phyloP scores from a whole-genome alignment of 2,329 filamentous ascomycete genomes.

The Venturia pyrina region DNA sequence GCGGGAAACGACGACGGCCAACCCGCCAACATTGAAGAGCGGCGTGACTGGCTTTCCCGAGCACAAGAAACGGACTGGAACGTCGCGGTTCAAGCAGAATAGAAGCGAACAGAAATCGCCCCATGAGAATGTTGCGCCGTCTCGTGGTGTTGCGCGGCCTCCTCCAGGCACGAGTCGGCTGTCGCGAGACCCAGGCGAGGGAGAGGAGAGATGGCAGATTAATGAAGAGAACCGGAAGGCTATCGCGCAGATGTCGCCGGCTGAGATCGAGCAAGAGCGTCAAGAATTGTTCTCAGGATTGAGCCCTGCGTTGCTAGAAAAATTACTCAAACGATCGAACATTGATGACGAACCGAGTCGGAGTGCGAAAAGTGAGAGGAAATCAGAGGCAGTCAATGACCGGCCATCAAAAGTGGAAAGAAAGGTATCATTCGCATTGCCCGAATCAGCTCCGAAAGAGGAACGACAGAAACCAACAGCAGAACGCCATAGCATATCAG shows the following conservation, averaged over 20 bases:
- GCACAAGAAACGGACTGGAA: constrained; percentile 64
- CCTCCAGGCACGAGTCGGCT: background rate
- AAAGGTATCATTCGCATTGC: constrained; percentile 11
- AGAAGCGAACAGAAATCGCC: constrained; percentile 28
- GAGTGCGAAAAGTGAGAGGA: background rate
- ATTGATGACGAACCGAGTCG: constrained; percentile 19
- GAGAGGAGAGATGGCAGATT: constrained; percentile 57
- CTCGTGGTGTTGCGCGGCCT: constrained; percentile 12
- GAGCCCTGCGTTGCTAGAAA: constrained; percentile 65
- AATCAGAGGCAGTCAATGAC: background rate
- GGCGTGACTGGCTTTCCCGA: constrained; percentile 70
- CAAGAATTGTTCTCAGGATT: constrained; percentile 71
- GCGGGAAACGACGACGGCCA: constrained; percentile 46
- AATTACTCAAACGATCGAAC: constrained; percentile 64
- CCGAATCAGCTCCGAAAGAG: constrained; percentile 1
- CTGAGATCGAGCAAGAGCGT: constrained; percentile 72
- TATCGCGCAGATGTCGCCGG: constrained; percentile 66
- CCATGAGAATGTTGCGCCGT: background rate
- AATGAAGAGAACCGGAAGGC: constrained; percentile 70
- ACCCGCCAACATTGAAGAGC: constrained; percentile 50
- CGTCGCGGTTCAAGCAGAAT: constrained; percentile 73
- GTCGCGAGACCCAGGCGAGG: background rate
- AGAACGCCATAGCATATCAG: constrained; percentile 9
- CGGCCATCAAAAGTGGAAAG: background rate
- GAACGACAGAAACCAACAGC: constrained; percentile 1